Percentiles rank a stretch among this genome's conserved stretches.
phyloP scores from a whole-genome alignment of 2,329 filamentous ascomycete genomes.

The Emmonsiellopsis sp. region DNA sequence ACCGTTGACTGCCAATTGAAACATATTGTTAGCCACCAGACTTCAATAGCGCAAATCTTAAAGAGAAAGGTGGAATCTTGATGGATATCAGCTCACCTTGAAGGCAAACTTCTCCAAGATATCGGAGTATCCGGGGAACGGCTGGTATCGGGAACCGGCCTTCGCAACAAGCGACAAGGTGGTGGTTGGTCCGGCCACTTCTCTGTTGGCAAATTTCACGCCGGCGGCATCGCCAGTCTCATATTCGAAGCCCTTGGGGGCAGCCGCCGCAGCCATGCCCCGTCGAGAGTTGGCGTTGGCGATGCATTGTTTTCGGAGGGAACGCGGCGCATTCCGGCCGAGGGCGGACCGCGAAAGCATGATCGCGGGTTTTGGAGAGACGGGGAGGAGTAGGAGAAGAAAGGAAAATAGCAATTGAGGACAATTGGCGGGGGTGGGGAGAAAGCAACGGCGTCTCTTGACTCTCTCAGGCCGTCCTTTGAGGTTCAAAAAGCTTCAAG shows the following conservation, averaged over 20 bases:
- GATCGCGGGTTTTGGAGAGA: conserved; percentile 47
- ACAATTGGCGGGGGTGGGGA: conserved; percentile 24
- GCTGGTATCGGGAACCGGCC: conserved; percentile 88
- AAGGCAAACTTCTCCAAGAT: conserved; percentile 93
- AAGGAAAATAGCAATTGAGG: conserved; percentile 13
- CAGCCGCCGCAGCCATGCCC: conserved; percentile 54
- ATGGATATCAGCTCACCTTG: conserved; percentile 54
- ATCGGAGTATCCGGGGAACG: conserved; percentile 77
- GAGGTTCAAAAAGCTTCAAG: conserved; percentile 30
- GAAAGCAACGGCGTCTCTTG: conserved; percentile 12
- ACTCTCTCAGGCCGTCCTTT: background rate
- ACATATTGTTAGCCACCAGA: conserved; percentile 6
- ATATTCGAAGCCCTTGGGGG: conserved; percentile 73
- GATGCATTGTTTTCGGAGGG: conserved; percentile 50
- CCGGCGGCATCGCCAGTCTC: conserved; percentile 77
- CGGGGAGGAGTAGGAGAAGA: conserved; percentile 27
- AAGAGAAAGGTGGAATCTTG: background rate
- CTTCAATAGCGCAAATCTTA: background rate
- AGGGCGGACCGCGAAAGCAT: conserved; percentile 62
- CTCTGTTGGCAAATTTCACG: conserved; percentile 86
- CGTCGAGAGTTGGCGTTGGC: conserved; percentile 47
- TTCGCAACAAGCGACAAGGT: conserved; percentile 87
- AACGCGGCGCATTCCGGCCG: conserved; percentile 54
- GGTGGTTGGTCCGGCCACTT: conserved; percentile 77
- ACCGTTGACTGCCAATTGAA: conserved; percentile 59